These are phyloP conservation scores for Xanthoconium purpureum DNA, from an alignment of 768 basidiomycete species.

Conservation along the genomic window DNA sequence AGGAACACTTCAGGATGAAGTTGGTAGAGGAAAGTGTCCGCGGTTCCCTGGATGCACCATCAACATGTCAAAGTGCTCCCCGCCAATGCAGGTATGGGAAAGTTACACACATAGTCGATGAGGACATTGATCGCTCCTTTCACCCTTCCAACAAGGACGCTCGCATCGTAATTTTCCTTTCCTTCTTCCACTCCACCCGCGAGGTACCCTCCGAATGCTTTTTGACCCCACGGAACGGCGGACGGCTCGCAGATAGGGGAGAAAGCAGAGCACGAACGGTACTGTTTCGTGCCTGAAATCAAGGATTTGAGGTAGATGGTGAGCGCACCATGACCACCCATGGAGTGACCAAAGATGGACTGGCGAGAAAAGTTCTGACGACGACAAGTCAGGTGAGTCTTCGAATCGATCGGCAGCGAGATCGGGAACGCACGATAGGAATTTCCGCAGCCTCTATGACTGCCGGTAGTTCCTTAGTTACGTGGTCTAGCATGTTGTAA, in stretches of 20 bases:
- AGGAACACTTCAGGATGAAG: constrained; percentile 88
- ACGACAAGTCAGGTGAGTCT: not conserved
- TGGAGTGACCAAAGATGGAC: constrained; percentile 94
- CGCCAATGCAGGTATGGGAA: not conserved
- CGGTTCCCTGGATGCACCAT: constrained; percentile 54
- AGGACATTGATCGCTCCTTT: constrained; percentile 72
- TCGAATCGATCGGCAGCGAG: not conserved
- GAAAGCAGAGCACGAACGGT: constrained; percentile 88
- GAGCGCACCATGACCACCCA: constrained; percentile 96
- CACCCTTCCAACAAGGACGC: constrained; percentile 65
- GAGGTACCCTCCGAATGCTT: constrained; percentile 87
- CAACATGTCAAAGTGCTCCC: not conserved
- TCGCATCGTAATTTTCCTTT: constrained; percentile 73
- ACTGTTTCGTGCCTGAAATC: constrained; percentile 52
- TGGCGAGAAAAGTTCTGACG: constrained; percentile 74
- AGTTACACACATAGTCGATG: constrained; percentile 73
- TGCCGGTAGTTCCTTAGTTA: constrained; percentile 81
- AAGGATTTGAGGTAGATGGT: constrained; percentile 80
- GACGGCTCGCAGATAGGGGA: constrained; percentile 84
- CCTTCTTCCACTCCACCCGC: constrained; percentile 76
- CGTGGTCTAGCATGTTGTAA: constrained; percentile 87
- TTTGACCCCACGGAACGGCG: constrained; percentile 86
- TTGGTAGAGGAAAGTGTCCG: constrained; percentile 83
- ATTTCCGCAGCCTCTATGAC: constrained; percentile 70
- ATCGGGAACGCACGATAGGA: constrained; percentile 60